These are phyloP conservation scores for Penicillium palitans DNA, from an alignment of 2,329 filamentous ascomycete species.

Conservation along the genomic window DNA sequence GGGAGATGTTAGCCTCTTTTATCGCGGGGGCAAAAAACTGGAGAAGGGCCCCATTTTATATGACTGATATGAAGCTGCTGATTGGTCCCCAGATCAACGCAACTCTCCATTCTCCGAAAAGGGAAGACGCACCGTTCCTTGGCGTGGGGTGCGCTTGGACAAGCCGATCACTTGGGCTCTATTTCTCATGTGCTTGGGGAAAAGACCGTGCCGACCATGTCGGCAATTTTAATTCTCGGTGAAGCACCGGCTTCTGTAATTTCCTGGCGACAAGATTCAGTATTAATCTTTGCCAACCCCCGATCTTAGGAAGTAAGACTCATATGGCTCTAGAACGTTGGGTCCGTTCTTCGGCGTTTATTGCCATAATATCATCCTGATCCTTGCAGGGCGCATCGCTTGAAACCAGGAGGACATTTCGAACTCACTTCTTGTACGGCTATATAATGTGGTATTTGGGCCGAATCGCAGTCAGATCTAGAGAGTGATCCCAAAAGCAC, in stretches of 20 bases:
- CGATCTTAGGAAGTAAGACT: neutral
- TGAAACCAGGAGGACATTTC: neutral
- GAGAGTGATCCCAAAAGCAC: neutral
- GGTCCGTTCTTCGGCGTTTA: constrained; percentile 4
- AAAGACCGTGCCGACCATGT: neutral
- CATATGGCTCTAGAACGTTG: neutral
- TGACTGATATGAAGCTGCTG: neutral
- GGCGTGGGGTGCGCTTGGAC: constrained; percentile 13
- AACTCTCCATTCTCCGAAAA: neutral
- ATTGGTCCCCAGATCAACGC: neutral
- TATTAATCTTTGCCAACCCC: constrained; percentile 4
- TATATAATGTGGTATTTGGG: neutral
- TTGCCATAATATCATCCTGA: neutral
- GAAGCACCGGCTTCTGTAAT: neutral
- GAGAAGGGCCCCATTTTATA: neutral
- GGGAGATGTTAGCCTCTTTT: neutral
- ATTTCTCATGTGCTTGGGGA: neutral
- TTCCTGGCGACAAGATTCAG: neutral
- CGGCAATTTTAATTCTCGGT: neutral
- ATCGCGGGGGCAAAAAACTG: constrained; percentile 6
- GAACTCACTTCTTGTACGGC: neutral
- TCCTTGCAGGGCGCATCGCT: neutral
- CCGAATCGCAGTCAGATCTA: fast-evolving
- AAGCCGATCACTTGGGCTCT: neutral
- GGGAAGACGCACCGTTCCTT: neutral